Evolutionary conservation across 805 yeast genomes (phyloP), one percentile per base, ranked within the genome.

Genomic region (Myxozyma kluyveri): DNA sequence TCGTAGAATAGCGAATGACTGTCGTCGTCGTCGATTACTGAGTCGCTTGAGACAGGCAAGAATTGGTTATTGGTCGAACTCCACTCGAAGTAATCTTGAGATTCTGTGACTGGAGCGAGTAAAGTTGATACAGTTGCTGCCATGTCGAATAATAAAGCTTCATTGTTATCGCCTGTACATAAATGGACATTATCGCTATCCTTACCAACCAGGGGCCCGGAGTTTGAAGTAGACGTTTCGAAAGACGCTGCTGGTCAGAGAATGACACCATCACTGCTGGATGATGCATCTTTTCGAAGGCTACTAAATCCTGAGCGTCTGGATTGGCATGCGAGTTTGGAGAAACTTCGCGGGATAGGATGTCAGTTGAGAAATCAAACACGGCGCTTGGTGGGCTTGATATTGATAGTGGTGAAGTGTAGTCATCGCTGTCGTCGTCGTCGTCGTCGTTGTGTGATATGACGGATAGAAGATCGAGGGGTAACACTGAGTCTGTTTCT

Each of bases 221-320:
- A 38, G 21, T 14, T 31, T 14, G 37, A 23, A 38, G 42, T 14
- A 19, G 48, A 19, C 23, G 24, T 50, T 38, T 48, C 52, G 45
- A 55, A 49, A 40, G 58, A 53, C 59, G 58, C 58, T 53, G 59
- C 59, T 38, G 59, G 54, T 45, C 58, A 12, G 26, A 31, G 29
- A 39, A 29, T 45, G 53, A 45, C 59, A 55, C 32, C 59, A 55
- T 42, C 57, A 57, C 59, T 55, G 59, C 59, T 17, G 59, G 57
- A 55, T 55, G 59, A 55, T 55, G 59, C 59, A 52, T 52, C 59
- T 26, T 45, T 49, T 55, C 45, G 57, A 54, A 51, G 50, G 54
- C 54, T 50, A 35, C 29, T 14, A 19, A 32, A 32, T 43, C 46
- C 31, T 27, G 47, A 45, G 57, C 57, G 57, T 53, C 57, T 22